Evolutionary conservation across 257 asterid species (phyloP), one percentile per base, ranked within the genome.

Genomic region (Scutellaria galericulata): DNA sequence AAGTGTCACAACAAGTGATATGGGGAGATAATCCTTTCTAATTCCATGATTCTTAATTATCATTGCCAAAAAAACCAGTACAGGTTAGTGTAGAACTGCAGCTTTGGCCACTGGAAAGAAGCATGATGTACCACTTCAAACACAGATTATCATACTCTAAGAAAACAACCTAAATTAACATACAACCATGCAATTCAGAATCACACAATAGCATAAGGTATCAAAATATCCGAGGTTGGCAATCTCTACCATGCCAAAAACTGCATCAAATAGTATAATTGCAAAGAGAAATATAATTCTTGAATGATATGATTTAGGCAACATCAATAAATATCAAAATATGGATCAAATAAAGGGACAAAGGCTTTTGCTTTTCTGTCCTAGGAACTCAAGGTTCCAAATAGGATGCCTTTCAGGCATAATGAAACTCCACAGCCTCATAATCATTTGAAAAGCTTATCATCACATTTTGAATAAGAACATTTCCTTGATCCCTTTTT

Each of bases 171-270:
- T 37, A 75, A 31, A 54, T 13, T 52, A 31, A 67, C 52, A 48
- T n/a, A 50, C 7, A 66, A n/a, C 52, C 14, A 52, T 42, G 64
- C 0, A 27, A 20, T 46, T 41, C 72, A 55, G 64, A 40, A 56
- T 53, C 64, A 56, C 5, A 18, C n/a, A 57, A n/a, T 20, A 37
- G 46, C 61, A 59, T 18, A 41, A 60, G 7, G 1, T 46, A 46
- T 13, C 63, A 47, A 9, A 59, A n/a, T 15, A 3, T 44, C 18
- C n/a, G 42, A 18, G 37, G 9, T 10, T 20, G 31, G 57, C 56
- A 68, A 45, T 61, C 75, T 52, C 59, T 52, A 70, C 14, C 52
- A 24, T 31, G 64, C 18, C 54, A 70, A 42, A 37, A 62, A 77
- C 59, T 54, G 64, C 66, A 64, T 45, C 2, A 20, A 7, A 54